These are phyloP conservation scores for Daldinia concentrica DNA, from an alignment of 495 filamentous ascomycete species.

Conservation along the genomic window DNA sequence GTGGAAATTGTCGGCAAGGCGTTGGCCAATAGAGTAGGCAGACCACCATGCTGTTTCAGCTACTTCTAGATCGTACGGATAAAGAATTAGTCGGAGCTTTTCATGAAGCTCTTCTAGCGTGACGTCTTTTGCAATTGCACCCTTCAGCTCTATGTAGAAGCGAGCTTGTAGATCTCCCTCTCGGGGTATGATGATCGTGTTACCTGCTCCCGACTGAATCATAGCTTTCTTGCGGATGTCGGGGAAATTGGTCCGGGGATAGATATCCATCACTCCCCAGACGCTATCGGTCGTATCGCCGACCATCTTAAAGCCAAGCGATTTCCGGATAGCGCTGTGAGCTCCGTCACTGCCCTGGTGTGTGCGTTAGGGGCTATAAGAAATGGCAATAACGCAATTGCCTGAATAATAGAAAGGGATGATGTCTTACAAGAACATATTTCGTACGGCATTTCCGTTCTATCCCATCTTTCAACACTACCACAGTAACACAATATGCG, in stretches of 20 bases:
- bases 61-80: slow-evolving; percentile 57
- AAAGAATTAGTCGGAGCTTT: slow-evolving; percentile 66
- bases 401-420: background rate
- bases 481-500: slow-evolving; percentile 64
- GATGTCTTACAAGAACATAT: slow-evolving; percentile 69
- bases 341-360: slow-evolving; percentile 79
- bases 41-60: slow-evolving; percentile 68
- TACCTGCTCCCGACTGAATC: slow-evolving; percentile 64
- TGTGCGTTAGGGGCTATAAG: slow-evolving; percentile 1
- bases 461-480: slow-evolving; percentile 60
- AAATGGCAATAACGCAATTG: background rate
- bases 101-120: slow-evolving; percentile 67
- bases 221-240: slow-evolving; percentile 70
- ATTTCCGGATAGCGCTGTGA: slow-evolving; percentile 72
- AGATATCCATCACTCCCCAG: slow-evolving; percentile 84
- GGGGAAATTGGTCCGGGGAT: slow-evolving; percentile 79
- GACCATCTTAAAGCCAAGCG: slow-evolving; percentile 74
- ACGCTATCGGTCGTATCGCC: slow-evolving; percentile 74
- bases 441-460: slow-evolving; percentile 67
- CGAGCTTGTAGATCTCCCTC: slow-evolving; percentile 69
- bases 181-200: slow-evolving; percentile 70
- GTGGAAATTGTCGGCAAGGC: slow-evolving; percentile 65
- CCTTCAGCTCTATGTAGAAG: slow-evolving; percentile 68
- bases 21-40: slow-evolving; percentile 70
- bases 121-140: slow-evolving; percentile 47